Evolutionary conservation across 2,329 filamentous ascomycete species (phyloP).

Genomic region (Trichophyton benhamiae): DNA sequence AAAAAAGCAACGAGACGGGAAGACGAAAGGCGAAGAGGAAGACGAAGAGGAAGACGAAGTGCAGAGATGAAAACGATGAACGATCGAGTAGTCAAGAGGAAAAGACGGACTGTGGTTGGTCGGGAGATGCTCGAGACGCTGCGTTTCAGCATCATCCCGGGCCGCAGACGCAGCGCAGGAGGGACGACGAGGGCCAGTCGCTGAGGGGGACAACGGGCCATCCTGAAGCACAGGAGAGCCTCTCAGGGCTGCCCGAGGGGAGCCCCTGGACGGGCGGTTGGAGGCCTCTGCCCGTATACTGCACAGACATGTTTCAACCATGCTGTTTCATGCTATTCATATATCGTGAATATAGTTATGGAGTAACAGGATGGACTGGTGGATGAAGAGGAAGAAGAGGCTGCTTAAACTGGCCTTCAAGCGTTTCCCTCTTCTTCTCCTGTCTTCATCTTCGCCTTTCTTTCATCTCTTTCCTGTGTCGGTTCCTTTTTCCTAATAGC

Average conservation of each 20-base stretch:
- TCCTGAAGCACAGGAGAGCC: neutral
- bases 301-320: constrained; percentile 13
- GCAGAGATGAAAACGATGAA: too few relatives aligned
- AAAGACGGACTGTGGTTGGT: neutral
- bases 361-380: neutral
- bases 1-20: neutral
- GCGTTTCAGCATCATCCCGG: constrained; percentile 1
- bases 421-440: neutral
- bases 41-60: too few relatives aligned
- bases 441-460: constrained; percentile 10
- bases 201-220: constrained; percentile 39
- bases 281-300: neutral
- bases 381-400: neutral
- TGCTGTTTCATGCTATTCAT: constrained; percentile 6
- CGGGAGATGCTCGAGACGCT: neutral
- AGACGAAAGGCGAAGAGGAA: neutral
- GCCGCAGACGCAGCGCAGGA: neutral
- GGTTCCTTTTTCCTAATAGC: too few relatives aligned
- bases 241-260: neutral
- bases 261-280: neutral
- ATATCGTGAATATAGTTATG: constrained; percentile 15
- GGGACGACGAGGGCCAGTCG: constrained; percentile 39
- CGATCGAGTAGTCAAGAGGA: too few relatives aligned
- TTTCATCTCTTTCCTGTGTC: neutral
- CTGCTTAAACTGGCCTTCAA: constrained; percentile 3